Conservation (phyloP, 2,329 filamentous ascomycete genomes). For the Corinectria fuckeliana region DNA sequence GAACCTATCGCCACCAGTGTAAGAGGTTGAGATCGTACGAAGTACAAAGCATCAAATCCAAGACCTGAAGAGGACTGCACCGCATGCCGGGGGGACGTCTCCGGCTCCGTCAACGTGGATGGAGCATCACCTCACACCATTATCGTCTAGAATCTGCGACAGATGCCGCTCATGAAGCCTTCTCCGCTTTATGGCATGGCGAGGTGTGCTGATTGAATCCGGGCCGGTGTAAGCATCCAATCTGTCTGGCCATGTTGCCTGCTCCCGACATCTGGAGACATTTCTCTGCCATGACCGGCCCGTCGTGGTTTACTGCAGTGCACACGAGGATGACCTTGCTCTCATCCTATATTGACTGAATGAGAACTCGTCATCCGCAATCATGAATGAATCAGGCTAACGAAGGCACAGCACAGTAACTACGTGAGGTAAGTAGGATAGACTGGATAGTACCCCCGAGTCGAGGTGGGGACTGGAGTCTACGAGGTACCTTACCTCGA, state of each 20-base stretch:
- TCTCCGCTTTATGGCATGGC: slow-evolving; percentile 14
- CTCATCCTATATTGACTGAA: neutral
- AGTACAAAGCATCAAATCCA: neutral
- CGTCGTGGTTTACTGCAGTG: no score
- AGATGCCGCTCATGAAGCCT: slow-evolving; percentile 11
- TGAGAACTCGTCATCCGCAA: neutral
- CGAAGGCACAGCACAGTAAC: neutral
- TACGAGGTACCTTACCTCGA: neutral
- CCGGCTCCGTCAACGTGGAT: neutral
- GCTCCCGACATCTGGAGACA: slow-evolving; percentile 10
- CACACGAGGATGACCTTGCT: slow-evolving; percentile 2
- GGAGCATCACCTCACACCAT: slow-evolving; percentile 5
- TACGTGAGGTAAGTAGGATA: no score
- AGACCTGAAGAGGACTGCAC: neutral
- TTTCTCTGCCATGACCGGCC: slow-evolving; percentile 6
- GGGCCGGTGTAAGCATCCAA: slow-evolving; percentile 20
- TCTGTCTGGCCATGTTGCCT: slow-evolving; percentile 15
- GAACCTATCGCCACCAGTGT: neutral
- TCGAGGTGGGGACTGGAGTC: neutral
- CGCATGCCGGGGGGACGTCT: neutral
- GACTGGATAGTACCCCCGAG: neutral
- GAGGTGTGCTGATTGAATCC: slow-evolving; percentile 19
- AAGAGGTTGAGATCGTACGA: neutral
- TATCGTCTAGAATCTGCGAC: slow-evolving; percentile 10
- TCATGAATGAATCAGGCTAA: neutral